Evolutionary conservation across 345 rosid species (phyloP).

Genomic region (thale cress (Arabidopsis thaliana)): TAIR10.1 NC_003076.8:5788001-5788500

Average conservation of each 20-base stretch:
- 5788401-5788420: too few relatives aligned
- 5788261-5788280: slow-evolving; percentile 47
- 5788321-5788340: neutral
- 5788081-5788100: neutral
- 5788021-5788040: neutral
- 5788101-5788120: slow-evolving; percentile 52
- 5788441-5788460: too few relatives aligned
- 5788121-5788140: slow-evolving; percentile 94
- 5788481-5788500: slow-evolving; percentile 46
- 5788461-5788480: slow-evolving; percentile 43
- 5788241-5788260: neutral
- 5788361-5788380: too few relatives aligned
- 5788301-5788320: slow-evolving; percentile 35
- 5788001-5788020: slow-evolving; percentile 28
- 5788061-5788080: neutral
- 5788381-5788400: too few relatives aligned
- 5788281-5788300: slow-evolving; percentile 27
- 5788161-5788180: slow-evolving; percentile 51
- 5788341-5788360: too few relatives aligned
- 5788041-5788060: slow-evolving; percentile 7
- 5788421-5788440: too few relatives aligned
- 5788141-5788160: slow-evolving; percentile 65
- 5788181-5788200: neutral
- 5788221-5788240: neutral
- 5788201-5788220: slow-evolving; percentile 7